phyloP scores from a whole-genome alignment of 495 filamentous ascomycete genomes.

The Clavariopsis aquatica region DNA sequence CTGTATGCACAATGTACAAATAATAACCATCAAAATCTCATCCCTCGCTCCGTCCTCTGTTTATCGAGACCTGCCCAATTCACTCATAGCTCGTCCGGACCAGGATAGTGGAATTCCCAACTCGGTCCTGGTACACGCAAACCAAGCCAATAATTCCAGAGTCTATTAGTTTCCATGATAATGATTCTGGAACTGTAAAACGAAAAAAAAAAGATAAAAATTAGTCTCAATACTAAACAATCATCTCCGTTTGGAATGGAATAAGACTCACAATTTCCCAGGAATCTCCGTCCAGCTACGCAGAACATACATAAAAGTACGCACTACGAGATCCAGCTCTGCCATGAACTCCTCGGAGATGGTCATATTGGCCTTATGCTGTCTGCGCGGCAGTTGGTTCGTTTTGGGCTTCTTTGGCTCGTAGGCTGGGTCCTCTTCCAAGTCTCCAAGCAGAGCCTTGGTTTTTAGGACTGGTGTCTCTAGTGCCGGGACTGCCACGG shows the following conservation, averaged over 20 bases:
- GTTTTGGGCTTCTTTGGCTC: slow-evolving; percentile 47
- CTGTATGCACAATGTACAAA: background rate
- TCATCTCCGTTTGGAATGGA: background rate
- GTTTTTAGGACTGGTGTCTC: slow-evolving; percentile 22
- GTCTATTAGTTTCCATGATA: slow-evolving; percentile 58
- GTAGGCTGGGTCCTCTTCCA: slow-evolving; percentile 18
- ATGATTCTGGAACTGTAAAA: slow-evolving; percentile 63
- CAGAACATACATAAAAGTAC: slow-evolving; percentile 64
- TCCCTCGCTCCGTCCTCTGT: no score
- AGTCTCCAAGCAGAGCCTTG: slow-evolving; percentile 21
- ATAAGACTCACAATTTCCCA: slow-evolving; percentile 70
- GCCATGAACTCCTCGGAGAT: slow-evolving; percentile 60
- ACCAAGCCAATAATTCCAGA: slow-evolving; percentile 80
- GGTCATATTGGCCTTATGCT: slow-evolving; percentile 44
- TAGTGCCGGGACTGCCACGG: background rate
- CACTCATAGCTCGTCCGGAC: slow-evolving; percentile 57
- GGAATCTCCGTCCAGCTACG: slow-evolving; percentile 71
- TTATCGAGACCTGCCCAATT: no score
- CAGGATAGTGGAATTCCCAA: slow-evolving; percentile 63
- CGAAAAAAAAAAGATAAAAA: no score
- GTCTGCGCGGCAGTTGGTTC: slow-evolving; percentile 43
- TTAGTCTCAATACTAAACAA: slow-evolving; percentile 5
- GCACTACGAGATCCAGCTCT: slow-evolving; percentile 64
- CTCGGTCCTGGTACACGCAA: slow-evolving; percentile 66
- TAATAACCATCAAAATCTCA: no score